These are phyloP conservation scores for Albatrellus ellisii DNA, from an alignment of 768 basidiomycete species.

Conservation along the genomic window DNA sequence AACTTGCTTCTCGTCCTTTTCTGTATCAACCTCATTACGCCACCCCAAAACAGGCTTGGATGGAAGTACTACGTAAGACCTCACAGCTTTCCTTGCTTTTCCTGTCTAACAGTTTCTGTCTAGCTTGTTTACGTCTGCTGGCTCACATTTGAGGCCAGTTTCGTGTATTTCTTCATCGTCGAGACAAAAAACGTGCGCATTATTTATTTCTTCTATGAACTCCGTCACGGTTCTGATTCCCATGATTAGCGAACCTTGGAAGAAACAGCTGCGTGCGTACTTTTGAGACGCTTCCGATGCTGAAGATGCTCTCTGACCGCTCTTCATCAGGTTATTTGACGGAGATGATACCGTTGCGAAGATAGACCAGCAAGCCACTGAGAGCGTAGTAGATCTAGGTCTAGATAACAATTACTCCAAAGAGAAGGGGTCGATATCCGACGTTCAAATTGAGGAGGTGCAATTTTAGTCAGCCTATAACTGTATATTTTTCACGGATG, in stretches of 20 bases:
- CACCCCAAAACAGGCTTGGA: slow-evolving; percentile 6
- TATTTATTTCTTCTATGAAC: background rate
- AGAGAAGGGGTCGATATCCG: no score
- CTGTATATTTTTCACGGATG: no score
- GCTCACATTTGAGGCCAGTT: slow-evolving; percentile 17
- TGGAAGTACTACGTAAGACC: slow-evolving; percentile 22
- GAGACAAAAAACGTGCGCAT: slow-evolving; percentile 12
- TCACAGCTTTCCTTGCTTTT: background rate
- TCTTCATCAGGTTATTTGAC: background rate
- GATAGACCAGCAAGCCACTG: background rate
- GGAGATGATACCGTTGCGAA: background rate
- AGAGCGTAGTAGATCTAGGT: no score
- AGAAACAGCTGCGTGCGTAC: slow-evolving; percentile 15
- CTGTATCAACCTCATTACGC: background rate
- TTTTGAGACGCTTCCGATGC: background rate
- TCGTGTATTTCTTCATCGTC: slow-evolving; percentile 16
- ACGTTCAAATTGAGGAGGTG: no score
- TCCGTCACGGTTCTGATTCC: background rate
- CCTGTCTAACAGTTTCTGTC: background rate
- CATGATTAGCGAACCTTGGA: slow-evolving; percentile 16
- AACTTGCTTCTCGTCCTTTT: no score
- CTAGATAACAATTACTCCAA: no score
- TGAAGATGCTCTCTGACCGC: background rate
- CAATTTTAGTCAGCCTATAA: no score
- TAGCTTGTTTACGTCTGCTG: slow-evolving; percentile 16